Base-by-base conservation (phyloP, 2,329 filamentous ascomycete species). In the Cladosporium sp. region DNA sequence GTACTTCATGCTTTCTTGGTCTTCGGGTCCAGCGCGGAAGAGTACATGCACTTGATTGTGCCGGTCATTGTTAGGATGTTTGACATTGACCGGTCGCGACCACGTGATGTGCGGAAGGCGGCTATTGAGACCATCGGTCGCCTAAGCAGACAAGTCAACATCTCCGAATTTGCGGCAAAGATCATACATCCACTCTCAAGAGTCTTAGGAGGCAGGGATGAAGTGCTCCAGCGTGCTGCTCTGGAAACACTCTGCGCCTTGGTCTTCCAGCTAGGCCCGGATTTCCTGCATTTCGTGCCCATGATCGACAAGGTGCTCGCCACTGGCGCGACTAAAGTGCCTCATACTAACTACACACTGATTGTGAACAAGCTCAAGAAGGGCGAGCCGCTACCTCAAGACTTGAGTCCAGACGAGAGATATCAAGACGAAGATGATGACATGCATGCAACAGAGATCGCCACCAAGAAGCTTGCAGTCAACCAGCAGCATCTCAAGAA, bases 31-130 rank as follows among this genome's bases (percentile, higher is more conserved):
- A 97, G 92, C 68, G 90, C 89, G 10, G 94, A 99, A 71, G 94
- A 99, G 71, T 99, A 99, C 72, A 99, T 99, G 94, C 94, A 99
- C 71, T 80, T 99, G 53, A 97, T 99, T 64, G 90, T 99, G 52
- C 94, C 94, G 0, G 91, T 96, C 35, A 91, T 99, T 67, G 92
- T 99, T 8, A 86, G 89, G 44, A 89, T 96, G 49, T 97, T 99
- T 68, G 93, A 99, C 71, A 95, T 91, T 68, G 69, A 66, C 10
- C 64, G 68, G 20, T 62, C 61, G 37, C 62, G 66, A n/a, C 65
- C 66, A n/a, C 78, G 83, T 1, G 87, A 87, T 59, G 84, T 97
- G 48, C 84, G 91, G 54, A 95, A 91, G 72, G 86, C 87, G 22
- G 93, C 93, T 0, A 97, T 99, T 64, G 95, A 99, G 67, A 96